Percentiles rank a stretch among this genome's conserved stretches.
Conservation (phyloP, 1,284 basidiomycete species). For the Naganishia liquefaciens region DNA sequence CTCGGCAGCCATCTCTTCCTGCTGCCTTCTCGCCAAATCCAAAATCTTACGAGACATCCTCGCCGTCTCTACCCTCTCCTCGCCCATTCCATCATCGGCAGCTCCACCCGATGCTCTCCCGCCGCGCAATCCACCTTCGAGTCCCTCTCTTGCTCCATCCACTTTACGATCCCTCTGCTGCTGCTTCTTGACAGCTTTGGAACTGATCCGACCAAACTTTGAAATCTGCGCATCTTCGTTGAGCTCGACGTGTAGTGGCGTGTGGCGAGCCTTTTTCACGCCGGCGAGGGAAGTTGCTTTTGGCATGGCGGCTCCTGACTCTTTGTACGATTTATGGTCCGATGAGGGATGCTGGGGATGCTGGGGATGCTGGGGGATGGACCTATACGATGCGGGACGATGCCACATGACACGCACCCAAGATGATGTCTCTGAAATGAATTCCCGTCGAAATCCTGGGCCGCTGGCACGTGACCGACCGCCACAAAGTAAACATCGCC, state of each 20-base stretch:
- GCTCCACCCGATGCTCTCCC: slow-evolving; percentile 2
- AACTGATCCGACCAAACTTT: slow-evolving; percentile 73
- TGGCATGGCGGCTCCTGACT: slow-evolving; percentile 42
- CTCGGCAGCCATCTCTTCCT: slow-evolving; percentile 78
- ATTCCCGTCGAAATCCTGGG: slow-evolving; percentile 25
- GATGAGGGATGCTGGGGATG: too few species aligned
- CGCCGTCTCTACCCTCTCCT: slow-evolving; percentile 72
- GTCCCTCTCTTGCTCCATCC: slow-evolving; percentile 61
- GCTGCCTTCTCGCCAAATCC: slow-evolving; percentile 87
- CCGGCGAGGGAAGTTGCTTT: slow-evolving; percentile 38
- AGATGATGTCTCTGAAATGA: too few species aligned
- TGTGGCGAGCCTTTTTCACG: slow-evolving; percentile 60
- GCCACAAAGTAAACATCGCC: slow-evolving; percentile 23
- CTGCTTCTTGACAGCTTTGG: slow-evolving; percentile 67
- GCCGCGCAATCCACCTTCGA: slow-evolving; percentile 21
- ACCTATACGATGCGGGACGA: too few species aligned
- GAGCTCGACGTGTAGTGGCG: slow-evolving; percentile 79
- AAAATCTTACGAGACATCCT: slow-evolving; percentile 88
- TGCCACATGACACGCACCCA: too few species aligned
- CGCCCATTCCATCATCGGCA: slow-evolving; percentile 12
- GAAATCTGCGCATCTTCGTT: slow-evolving; percentile 70
- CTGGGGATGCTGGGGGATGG: too few species aligned
- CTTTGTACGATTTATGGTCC: too few species aligned
- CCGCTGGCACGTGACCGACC: slow-evolving; percentile 8
- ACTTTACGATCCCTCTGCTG: slow-evolving; percentile 60